Evolutionary conservation across 108 stramenopile species (phyloP), one percentile per base, ranked within the genome.

Genomic region (Chaetoceros muelleri): DNA sequence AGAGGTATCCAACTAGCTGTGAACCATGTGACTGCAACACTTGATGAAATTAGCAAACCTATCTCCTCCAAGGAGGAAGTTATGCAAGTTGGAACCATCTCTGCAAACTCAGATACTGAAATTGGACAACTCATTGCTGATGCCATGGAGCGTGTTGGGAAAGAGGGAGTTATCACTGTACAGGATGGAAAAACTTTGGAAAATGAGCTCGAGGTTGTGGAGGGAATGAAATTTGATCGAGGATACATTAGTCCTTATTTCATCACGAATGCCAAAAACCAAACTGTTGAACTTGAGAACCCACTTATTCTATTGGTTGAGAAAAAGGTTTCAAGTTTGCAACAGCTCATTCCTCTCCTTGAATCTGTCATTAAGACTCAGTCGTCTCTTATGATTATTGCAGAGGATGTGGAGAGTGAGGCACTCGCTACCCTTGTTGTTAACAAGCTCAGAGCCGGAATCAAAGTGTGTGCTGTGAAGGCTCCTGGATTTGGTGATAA

Each of bases 401-500:
- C 99, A 22, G 99, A 99, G 66, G 99, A 99, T 65, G 99, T 99
- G 10, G 99, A 99, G 65, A 84, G 82, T 40, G 99, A 99, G 71
- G 99, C 99, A 18, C 64, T 99, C 30, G 99, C 99, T 25, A 97
- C 97, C 1, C 70, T 99, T 44, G 96, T 99, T n/a, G 97, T 99
- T 46, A 99, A 99, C 90, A 98, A 98, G 78, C 91, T 99, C 28
- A 88, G 99, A 30, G 97, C 96, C 0, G 96, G 96, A 28, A 93
- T 98, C 71, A 99, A 99, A 88, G 96, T 99, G 27, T 96, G 95
- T 68, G 99, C 99, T 26, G 99, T 99, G 46, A 99, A 99, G 88
- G 96, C 99, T 23, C 99, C 99, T 8, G 99, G 99, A 49, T 99
- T 99, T 63, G 99, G 99, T 47, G 99, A 99, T 82, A 99, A 99